Percentiles rank a stretch among this genome's conserved stretches.
Conservation (phyloP, 495 filamentous ascomycete species). For the Gamarada debralockiae region DNA sequence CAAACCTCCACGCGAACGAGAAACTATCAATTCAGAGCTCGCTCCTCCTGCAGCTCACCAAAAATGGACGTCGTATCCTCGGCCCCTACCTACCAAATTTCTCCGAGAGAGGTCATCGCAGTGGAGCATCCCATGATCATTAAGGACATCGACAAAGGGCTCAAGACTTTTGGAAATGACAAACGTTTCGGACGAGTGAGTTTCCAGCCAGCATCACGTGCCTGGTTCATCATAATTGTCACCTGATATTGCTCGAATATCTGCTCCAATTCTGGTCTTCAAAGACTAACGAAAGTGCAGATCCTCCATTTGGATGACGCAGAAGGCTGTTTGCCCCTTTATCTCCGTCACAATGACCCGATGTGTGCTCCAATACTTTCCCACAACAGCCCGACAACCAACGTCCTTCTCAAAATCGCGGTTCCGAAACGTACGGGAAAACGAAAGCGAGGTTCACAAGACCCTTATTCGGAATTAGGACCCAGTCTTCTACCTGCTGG, state of each 20-base stretch:
- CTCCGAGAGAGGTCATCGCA: conserved; percentile 51
- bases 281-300: conserved; percentile 27
- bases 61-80: background rate
- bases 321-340: conserved; percentile 49
- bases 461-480: conserved; percentile 45
- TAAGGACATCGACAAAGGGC: conserved; percentile 73
- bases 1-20: too few relatives aligned
- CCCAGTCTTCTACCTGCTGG: background rate
- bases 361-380: conserved; percentile 72
- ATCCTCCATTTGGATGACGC: conserved; percentile 38
- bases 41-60: background rate
- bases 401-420: conserved; percentile 80
- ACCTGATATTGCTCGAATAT: too few relatives aligned
- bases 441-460: conserved; percentile 68
- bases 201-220: background rate
- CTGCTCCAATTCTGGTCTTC: background rate
- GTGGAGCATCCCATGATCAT: conserved; percentile 89
- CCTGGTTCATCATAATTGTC: too few relatives aligned
- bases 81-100: conserved; percentile 13
- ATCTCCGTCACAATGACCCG: conserved; percentile 73
- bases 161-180: conserved; percentile 72
- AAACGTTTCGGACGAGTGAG: conserved; percentile 61
- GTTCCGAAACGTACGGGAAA: conserved; percentile 86
- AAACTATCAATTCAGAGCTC: too few relatives aligned
- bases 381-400: conserved; percentile 63